phyloP scores from a whole-genome alignment of 2,329 filamentous ascomycete genomes.

The Sclerotinia subarctica region DNA sequence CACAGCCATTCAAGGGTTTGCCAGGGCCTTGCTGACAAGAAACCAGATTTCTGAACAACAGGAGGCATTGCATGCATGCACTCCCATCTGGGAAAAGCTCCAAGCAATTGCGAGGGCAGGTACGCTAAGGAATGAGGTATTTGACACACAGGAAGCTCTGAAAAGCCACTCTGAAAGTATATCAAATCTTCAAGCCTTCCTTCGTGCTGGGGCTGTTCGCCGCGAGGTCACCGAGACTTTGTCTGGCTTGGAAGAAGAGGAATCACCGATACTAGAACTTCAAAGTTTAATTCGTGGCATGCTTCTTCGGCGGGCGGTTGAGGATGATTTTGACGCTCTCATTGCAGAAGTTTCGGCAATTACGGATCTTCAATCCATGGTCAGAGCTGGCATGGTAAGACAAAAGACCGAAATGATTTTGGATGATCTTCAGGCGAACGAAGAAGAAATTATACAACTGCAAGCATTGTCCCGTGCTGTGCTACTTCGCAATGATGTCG shows the following conservation, averaged over 20 bases:
- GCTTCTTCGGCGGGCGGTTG: conserved; percentile 52
- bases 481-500: conserved; percentile 71
- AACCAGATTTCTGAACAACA: conserved; percentile 50
- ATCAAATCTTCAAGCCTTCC: conserved; percentile 38
- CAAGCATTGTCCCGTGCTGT: conserved; percentile 78
- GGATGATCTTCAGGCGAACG: conserved; percentile 65
- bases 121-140: conserved; percentile 46
- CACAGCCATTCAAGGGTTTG: conserved; percentile 58
- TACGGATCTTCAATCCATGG: conserved; percentile 61
- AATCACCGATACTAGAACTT: conserved; percentile 48
- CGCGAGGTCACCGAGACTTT: conserved; percentile 49
- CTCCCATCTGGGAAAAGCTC: conserved; percentile 50
- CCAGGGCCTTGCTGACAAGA: conserved; percentile 60
- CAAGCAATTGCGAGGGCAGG: conserved; percentile 45
- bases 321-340: conserved; percentile 52
- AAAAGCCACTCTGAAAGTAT: conserved; percentile 46
- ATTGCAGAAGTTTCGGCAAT: conserved; percentile 56
- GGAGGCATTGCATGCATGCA: conserved; percentile 50
- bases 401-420: conserved; percentile 61
- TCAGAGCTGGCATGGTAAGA: conserved; percentile 63
- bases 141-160: conserved; percentile 50
- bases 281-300: conserved; percentile 62
- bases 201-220: conserved; percentile 54
- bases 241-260: conserved; percentile 47
- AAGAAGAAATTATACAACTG: conserved; percentile 63